A percentile compares a stretch with the other conserved stretches of the same genome.
Conservation (phyloP, 164 flowering plant genomes). For the Houttuynia cordata region DNA sequence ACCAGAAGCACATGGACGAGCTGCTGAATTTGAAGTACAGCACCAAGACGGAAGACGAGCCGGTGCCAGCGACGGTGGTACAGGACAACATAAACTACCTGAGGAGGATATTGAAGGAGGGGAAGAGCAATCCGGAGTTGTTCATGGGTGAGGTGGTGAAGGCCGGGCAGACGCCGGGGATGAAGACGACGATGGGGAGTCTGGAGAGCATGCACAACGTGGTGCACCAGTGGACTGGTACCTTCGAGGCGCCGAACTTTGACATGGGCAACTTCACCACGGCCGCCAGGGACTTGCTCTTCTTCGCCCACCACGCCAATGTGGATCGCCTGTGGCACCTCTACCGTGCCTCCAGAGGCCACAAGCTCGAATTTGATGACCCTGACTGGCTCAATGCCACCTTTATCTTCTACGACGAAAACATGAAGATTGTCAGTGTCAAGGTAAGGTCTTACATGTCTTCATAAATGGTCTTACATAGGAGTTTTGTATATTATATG, state of each 20-base stretch:
- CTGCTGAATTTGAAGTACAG: background rate
- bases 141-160: constrained; percentile 4
- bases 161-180: background rate
- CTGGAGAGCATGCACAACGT: background rate
- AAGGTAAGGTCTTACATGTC: no score
- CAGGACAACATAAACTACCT: background rate
- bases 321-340: constrained; percentile 7
- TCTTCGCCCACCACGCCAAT: constrained; percentile 3
- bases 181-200: background rate
- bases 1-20: constrained; percentile 1
- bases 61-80: background rate
- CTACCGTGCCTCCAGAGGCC: constrained; percentile 2
- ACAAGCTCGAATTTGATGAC: constrained; percentile 4
- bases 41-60: background rate
- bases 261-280: constrained; percentile 8
- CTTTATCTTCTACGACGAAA: constrained; percentile 8
- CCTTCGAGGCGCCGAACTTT: background rate
- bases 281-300: background rate
- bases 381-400: constrained; percentile 3
- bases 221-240: background rate
- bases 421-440: constrained; percentile 3
- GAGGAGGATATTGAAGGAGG: background rate
- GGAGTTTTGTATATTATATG: no score
- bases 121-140: background rate
- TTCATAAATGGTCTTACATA: no score